Evolutionary conservation across 2,329 filamentous ascomycete genomes (phyloP).

Genomic region (Erysiphe pulchra): DNA sequence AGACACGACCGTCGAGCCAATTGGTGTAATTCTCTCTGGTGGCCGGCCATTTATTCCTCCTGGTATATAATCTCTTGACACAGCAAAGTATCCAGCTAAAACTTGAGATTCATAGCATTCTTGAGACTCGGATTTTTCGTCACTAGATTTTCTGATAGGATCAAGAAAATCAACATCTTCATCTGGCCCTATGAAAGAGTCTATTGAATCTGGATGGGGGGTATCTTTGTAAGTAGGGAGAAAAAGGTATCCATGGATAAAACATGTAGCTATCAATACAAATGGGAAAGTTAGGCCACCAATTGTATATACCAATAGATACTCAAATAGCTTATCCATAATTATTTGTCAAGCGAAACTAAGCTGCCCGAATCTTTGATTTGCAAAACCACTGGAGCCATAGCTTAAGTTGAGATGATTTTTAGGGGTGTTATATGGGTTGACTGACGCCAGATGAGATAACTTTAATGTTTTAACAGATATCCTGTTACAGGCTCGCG

Average conservation of each 20-base stretch:
- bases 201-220: conserved; percentile 12
- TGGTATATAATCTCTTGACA: conserved; percentile 76
- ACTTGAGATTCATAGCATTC: conserved; percentile 42
- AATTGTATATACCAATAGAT: no score
- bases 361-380: no score
- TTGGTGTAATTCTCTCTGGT: conserved; percentile 60
- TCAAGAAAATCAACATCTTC: conserved; percentile 42
- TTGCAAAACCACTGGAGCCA: no score
- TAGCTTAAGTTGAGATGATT: no score
- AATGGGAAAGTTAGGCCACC: conserved; percentile 77
- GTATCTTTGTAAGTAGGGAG: conserved; percentile 28
- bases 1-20: conserved; percentile 47
- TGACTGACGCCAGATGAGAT: no score
- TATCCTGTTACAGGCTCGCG: no score
- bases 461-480: no score
- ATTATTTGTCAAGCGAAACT: no score
- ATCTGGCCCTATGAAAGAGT: conserved; percentile 24
- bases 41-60: conserved; percentile 83
- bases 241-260: conserved; percentile 43
- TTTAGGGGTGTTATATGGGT: no score
- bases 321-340: no score
- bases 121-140: conserved; percentile 32
- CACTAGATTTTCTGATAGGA: conserved; percentile 28
- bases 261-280: conserved; percentile 31
- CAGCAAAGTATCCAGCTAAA: conserved; percentile 81